Evolutionary conservation across 2,329 filamentous ascomycete genomes (phyloP).

Genomic region (Kalaharituber pfeilii): DNA sequence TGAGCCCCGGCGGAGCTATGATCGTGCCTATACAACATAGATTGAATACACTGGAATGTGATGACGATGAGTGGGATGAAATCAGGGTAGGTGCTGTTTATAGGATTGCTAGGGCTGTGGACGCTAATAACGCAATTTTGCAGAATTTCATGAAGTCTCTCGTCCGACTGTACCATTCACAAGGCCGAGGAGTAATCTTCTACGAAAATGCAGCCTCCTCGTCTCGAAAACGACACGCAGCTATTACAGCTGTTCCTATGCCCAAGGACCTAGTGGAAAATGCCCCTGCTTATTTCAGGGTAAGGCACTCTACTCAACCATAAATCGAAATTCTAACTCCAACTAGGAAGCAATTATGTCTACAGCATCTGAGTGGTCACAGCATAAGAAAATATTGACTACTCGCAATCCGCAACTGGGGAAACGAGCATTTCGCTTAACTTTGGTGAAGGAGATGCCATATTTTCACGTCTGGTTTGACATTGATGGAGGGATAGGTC

Average conservation of each 20-base stretch:
- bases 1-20: slow-evolving; percentile 59
- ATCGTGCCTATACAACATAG: slow-evolving; percentile 81
- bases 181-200: slow-evolving; percentile 82
- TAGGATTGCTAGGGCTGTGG: neutral
- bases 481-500: slow-evolving; percentile 77
- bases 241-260: slow-evolving; percentile 70
- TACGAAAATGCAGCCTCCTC: slow-evolving; percentile 90
- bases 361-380: slow-evolving; percentile 81
- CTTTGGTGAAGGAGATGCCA: slow-evolving; percentile 84
- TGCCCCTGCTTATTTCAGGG: slow-evolving; percentile 77
- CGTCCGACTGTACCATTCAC: slow-evolving; percentile 83
- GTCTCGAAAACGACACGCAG: slow-evolving; percentile 61
- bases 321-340: neutral
- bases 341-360: slow-evolving; percentile 62
- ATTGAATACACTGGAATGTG: slow-evolving; percentile 84
- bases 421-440: slow-evolving; percentile 62
- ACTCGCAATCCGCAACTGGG: slow-evolving; percentile 56
- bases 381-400: slow-evolving; percentile 89
- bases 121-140: neutral
- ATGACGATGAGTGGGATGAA: slow-evolving; percentile 98
- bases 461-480: slow-evolving; percentile 98
- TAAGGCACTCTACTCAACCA: slow-evolving; percentile 3
- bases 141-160: slow-evolving; percentile 93
- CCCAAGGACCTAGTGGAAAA: slow-evolving; percentile 83
- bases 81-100: slow-evolving; percentile 39